Evolutionary conservation across 331 rosid genomes (phyloP).

Genomic region (Malus hybrid): DNA sequence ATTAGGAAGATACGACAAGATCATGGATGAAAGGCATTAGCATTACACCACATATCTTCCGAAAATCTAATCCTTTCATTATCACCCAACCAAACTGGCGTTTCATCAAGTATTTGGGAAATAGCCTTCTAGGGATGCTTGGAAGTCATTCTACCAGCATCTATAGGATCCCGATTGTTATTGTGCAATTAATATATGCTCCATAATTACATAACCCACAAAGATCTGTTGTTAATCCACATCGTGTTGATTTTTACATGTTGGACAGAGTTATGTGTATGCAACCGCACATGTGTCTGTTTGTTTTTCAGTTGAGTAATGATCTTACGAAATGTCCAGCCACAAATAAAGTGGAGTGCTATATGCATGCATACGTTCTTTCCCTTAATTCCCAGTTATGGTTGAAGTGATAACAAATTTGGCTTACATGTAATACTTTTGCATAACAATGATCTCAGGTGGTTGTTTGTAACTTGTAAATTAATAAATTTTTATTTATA

Average conservation of each 20-base stretch:
- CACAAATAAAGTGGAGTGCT: background rate
- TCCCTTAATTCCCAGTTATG: background rate
- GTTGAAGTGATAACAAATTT: background rate
- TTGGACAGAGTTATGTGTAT: background rate
- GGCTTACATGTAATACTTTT: background rate
- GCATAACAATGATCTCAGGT: background rate
- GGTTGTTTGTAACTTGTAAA: background rate
- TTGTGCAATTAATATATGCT: background rate
- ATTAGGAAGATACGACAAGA: background rate
- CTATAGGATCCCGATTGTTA: background rate
- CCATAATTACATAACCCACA: background rate
- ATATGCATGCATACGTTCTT: background rate
- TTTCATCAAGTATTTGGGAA: background rate
- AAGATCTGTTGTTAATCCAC: background rate
- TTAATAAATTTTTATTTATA: background rate
- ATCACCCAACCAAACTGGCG: too few relatives aligned
- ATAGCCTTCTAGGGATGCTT: background rate
- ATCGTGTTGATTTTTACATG: background rate
- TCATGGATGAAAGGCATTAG: background rate
- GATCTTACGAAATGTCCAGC: background rate
- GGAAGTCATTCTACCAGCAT: background rate
- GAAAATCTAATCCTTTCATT: too few relatives aligned
- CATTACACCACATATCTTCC: background rate
- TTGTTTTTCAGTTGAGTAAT: background rate
- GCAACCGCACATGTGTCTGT: background rate